phyloP scores from a whole-genome alignment of 139 green algal species.

The Chlorella ohadii region DNA sequence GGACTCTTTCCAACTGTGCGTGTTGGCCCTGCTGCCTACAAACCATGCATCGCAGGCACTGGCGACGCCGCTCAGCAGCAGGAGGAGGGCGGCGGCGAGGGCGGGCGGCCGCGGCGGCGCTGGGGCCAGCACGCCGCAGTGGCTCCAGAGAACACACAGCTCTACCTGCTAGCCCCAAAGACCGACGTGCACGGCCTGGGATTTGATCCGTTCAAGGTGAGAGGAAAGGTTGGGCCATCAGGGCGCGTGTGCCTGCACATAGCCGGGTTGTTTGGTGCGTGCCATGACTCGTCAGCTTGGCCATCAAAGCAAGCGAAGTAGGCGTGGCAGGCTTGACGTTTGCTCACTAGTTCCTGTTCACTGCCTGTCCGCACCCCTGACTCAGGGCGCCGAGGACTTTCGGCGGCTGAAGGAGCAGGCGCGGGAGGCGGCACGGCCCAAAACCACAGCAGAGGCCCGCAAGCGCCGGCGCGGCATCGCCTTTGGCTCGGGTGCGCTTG shows the following conservation, averaged over 20 bases:
- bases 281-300: too few species aligned
- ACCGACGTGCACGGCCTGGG: slow-evolving; percentile 87
- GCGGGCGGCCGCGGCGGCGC: background rate
- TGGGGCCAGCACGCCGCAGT: slow-evolving; percentile 67
- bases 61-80: background rate
- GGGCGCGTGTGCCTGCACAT: too few species aligned
- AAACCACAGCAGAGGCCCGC: background rate
- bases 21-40: background rate
- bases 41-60: background rate
- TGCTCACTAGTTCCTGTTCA: background rate
- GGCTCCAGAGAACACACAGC: slow-evolving; percentile 72
- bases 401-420: slow-evolving; percentile 55
- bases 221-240: too few species aligned
- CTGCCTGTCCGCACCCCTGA: background rate
- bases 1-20: too few species aligned
- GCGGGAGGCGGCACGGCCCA: background rate
- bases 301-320: too few species aligned
- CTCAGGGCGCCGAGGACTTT: slow-evolving; percentile 86
- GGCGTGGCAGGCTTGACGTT: too few species aligned
- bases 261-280: too few species aligned
- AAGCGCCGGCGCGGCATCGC: slow-evolving; percentile 72
- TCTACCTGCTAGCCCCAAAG: slow-evolving; percentile 85
- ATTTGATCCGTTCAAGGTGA: slow-evolving; percentile 87
- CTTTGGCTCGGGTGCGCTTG: slow-evolving; percentile 74
- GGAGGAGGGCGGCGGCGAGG: background rate